Evolutionary conservation across 1,139 yeast species (phyloP).

Genomic region (Torulaspora globosa): DNA sequence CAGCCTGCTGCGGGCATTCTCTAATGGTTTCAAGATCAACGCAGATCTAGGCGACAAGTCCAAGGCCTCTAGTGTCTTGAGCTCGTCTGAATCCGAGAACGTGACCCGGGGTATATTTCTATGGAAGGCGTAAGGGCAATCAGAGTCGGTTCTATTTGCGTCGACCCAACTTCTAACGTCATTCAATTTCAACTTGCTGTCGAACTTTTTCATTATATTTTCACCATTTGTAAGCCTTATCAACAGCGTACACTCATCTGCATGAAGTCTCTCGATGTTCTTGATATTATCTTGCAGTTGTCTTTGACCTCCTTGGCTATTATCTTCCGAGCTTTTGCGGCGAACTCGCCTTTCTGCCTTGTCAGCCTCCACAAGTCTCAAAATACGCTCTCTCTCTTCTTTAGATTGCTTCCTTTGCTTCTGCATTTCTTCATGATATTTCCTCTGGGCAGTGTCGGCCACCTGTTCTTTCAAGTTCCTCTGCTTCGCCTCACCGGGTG

Average conservation of each 20-base stretch:
- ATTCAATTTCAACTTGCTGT: conserved; percentile 25
- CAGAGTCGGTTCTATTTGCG: conserved; percentile 46
- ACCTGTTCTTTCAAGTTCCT: conserved; percentile 40
- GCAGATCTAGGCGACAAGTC: conserved; percentile 64
- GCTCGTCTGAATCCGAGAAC: conserved; percentile 53
- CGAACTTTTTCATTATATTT: conserved; percentile 28
- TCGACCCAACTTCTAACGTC: conserved; percentile 66
- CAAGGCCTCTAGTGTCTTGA: conserved; percentile 44
- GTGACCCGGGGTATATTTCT: conserved; percentile 45
- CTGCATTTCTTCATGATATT: conserved; percentile 43
- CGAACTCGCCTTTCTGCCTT: conserved; percentile 27
- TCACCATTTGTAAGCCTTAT: conserved; percentile 32
- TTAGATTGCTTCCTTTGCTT: conserved; percentile 40
- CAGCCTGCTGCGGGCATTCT: conserved; percentile 13
- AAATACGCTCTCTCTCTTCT: conserved; percentile 54
- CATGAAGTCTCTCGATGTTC: conserved; percentile 9
- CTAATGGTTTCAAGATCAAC: conserved; percentile 54
- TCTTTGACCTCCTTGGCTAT: conserved; percentile 3
- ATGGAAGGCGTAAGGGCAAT: conserved; percentile 46
- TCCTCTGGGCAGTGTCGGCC: conserved; percentile 39
- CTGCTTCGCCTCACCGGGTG: conserved; percentile 5
- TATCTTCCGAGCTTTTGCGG: conserved; percentile 8
- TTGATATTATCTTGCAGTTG: conserved; percentile 23
- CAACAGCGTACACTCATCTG: conserved; percentile 24
- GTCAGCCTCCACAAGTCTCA: conserved; percentile 39